These are phyloP conservation scores for Dothideomycetes sp. DNA, from an alignment of 2,329 filamentous ascomycete species.

Conservation along the genomic window DNA sequence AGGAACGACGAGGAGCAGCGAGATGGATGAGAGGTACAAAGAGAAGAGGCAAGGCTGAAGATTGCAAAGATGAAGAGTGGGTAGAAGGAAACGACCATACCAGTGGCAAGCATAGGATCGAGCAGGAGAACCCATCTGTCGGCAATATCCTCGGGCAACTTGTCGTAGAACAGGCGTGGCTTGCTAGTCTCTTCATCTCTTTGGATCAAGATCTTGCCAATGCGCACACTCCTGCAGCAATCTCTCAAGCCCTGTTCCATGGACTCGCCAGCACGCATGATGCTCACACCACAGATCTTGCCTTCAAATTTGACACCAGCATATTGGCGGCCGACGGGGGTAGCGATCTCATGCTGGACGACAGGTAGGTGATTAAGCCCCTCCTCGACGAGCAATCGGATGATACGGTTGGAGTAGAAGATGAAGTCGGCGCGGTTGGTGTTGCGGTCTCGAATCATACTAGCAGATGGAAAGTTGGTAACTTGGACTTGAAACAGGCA, in stretches of 20 bases:
- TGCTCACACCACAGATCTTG: conserved; percentile 96
- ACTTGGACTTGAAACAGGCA: too few species aligned
- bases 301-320: conserved; percentile 90
- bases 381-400: conserved; percentile 90
- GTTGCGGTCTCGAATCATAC: conserved; percentile 87
- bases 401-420: conserved; percentile 98
- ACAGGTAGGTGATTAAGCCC: conserved; percentile 93
- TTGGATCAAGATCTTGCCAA: conserved; percentile 97
- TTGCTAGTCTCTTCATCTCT: conserved; percentile 87
- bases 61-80: conserved; percentile 1
- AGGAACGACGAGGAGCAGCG: too few species aligned
- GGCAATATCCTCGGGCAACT: conserved; percentile 86
- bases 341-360: conserved; percentile 77
- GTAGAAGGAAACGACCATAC: conserved; percentile 36
- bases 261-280: conserved; percentile 95
- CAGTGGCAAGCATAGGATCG: conserved; percentile 98
- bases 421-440: conserved; percentile 95
- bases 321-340: conserved; percentile 80
- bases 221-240: conserved; percentile 94
- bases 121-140: conserved; percentile 86
- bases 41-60: too few species aligned
- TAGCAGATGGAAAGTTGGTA: conserved; percentile 25
- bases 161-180: conserved; percentile 95
- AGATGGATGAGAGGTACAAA: too few species aligned
- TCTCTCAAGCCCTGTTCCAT: conserved; percentile 97